Percentiles rank a stretch among this genome's conserved stretches.
These are phyloP conservation scores for Leucosporidium creatinivorum DNA, from an alignment of 768 basidiomycete genomes.

Conservation along the genomic window DNA sequence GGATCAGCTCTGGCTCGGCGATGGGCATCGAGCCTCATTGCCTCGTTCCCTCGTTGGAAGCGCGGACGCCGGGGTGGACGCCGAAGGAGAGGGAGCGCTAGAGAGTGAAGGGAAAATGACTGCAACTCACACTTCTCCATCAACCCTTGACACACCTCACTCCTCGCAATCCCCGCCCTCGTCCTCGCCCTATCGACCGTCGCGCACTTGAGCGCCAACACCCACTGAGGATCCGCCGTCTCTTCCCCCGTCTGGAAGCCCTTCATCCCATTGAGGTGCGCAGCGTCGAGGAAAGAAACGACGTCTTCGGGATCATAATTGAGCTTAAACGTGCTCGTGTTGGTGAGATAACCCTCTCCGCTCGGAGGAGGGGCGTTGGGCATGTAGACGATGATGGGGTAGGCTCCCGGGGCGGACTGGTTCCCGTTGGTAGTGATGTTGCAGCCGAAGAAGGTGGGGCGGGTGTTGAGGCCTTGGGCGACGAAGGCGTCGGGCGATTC, in stretches of 20 bases:
- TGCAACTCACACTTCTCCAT: slow-evolving; percentile 16
- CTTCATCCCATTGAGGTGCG: slow-evolving; percentile 50
- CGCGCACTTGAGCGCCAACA: slow-evolving; percentile 64
- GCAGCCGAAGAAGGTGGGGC: slow-evolving; percentile 76
- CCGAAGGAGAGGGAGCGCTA: too few species aligned
- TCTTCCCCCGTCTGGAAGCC: slow-evolving; percentile 51
- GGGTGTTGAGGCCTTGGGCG: slow-evolving; percentile 55
- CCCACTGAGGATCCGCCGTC: slow-evolving; percentile 51
- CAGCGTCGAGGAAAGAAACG: slow-evolving; percentile 57
- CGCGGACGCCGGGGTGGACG: too few species aligned
- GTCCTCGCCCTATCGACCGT: slow-evolving; percentile 51
- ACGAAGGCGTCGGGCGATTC: slow-evolving; percentile 49
- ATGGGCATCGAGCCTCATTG: too few species aligned
- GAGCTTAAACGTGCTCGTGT: slow-evolving; percentile 51
- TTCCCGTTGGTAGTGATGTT: slow-evolving; percentile 43
- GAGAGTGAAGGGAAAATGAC: too few species aligned
- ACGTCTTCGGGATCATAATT: slow-evolving; percentile 55
- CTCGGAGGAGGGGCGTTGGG: slow-evolving; percentile 48
- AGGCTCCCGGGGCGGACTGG: slow-evolving; percentile 41
- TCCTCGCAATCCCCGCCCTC: background rate
- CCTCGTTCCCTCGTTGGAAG: too few species aligned
- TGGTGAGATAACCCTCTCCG: slow-evolving; percentile 34
- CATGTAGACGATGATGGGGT: slow-evolving; percentile 64
- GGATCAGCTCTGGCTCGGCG: background rate
- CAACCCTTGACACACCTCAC: slow-evolving; percentile 4